A percentile compares a stretch with the other conserved stretches of the same genome.
Evolutionary conservation across 768 basidiomycete species (phyloP).

Genomic region (Trametopsis cervina): DNA sequence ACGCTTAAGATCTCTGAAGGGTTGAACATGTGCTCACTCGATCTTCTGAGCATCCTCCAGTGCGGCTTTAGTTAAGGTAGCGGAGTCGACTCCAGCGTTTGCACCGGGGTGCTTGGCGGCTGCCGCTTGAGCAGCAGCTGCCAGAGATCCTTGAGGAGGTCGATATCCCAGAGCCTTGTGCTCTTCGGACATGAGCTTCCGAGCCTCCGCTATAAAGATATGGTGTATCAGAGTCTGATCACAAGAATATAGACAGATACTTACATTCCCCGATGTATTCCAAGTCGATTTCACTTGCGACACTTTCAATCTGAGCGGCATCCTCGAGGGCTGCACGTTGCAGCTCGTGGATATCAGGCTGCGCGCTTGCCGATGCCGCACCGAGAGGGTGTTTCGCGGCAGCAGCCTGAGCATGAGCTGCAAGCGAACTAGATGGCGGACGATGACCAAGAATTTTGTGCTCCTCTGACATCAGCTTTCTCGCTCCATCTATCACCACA

Average conservation of each 20-base stretch:
- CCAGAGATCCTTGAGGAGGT: slow-evolving; percentile 29
- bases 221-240: neutral
- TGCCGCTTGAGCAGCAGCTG: slow-evolving; percentile 27
- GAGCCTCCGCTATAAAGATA: slow-evolving; percentile 21
- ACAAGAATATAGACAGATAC: neutral
- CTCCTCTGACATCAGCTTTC: slow-evolving; percentile 22
- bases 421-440: slow-evolving; percentile 22
- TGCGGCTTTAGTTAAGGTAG: slow-evolving; percentile 17
- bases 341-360: slow-evolving; percentile 6
- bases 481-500: slow-evolving; percentile 14
- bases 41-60: slow-evolving; percentile 20
- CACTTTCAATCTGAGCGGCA: slow-evolving; percentile 8
- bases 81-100: slow-evolving; percentile 12
- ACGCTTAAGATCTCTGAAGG: too few species aligned
- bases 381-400: slow-evolving; percentile 20
- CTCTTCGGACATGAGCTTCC: slow-evolving; percentile 29
- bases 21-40: slow-evolving; percentile 10
- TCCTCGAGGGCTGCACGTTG: slow-evolving; percentile 16
- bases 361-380: slow-evolving; percentile 2
- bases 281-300: slow-evolving; percentile 10
- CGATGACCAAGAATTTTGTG: slow-evolving; percentile 24
- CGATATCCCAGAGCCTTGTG: slow-evolving; percentile 31
- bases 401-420: slow-evolving; percentile 20
- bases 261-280: slow-evolving; percentile 14
- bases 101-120: slow-evolving; percentile 26